phyloP scores from a whole-genome alignment of 1,284 basidiomycete genomes.

The Trametes hirsuta region DNA sequence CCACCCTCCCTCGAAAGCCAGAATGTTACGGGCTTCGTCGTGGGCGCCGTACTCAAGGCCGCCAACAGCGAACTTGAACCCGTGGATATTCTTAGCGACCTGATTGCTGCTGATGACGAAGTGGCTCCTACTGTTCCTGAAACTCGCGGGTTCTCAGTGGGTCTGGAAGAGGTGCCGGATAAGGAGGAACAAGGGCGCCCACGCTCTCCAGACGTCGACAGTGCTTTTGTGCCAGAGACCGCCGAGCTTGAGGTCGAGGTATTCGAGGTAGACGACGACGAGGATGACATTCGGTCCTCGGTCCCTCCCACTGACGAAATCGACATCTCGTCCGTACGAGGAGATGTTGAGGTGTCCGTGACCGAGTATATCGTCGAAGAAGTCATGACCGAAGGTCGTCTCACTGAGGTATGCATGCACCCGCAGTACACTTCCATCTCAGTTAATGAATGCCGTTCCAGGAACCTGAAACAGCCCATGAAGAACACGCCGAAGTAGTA shows the following conservation, averaged over 20 bases:
- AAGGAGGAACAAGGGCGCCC: not conserved
- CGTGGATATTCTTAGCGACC: not conserved
- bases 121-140: not conserved
- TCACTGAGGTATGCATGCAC: constrained; percentile 29
- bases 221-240: not conserved
- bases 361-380: constrained; percentile 35
- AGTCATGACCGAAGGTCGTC: constrained; percentile 28
- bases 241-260: not conserved
- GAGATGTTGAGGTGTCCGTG: not conserved
- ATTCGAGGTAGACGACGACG: constrained; percentile 7
- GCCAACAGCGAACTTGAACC: not conserved
- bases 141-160: not conserved
- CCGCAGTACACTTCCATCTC: not conserved
- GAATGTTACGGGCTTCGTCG: not conserved
- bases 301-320: not conserved
- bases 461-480: constrained; percentile 23
- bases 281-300: constrained; percentile 1
- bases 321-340: constrained; percentile 9
- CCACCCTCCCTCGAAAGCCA: not conserved
- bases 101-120: not conserved
- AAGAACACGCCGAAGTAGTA: not conserved
- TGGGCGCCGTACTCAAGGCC: not conserved
- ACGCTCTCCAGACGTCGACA: not conserved
- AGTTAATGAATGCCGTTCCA: not conserved
- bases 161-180: constrained; percentile 10